Evolutionary conservation across 441 rosid species (phyloP), one percentile per base, ranked within the genome.

Genomic region (Gossypium lobatum): DNA sequence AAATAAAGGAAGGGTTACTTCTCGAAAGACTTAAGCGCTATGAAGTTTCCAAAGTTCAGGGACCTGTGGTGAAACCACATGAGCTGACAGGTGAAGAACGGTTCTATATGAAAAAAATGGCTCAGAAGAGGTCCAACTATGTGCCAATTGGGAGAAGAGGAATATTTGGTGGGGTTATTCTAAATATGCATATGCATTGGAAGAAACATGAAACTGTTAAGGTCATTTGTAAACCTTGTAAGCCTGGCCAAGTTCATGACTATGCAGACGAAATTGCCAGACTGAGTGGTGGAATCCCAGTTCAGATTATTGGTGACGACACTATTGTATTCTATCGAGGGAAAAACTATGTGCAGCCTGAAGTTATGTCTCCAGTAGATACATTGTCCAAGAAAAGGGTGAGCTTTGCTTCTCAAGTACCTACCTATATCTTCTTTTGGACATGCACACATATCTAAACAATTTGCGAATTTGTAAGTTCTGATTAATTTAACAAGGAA

Each of bases 161-260:
- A 76, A 82, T 92, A 23, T 89, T 91, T 71, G 97, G 96, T 58
- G 98, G 98, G 72, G 90, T 92, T 74, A 85, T 95, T 75, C 89
- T 92, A 11, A 95, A 95, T 39, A 91, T 95, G 97, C 97, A 95
- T 79, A 76, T 92, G 84, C 97, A 93, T 72, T 95, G 94, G 97
- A 92, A 92, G 79, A 92, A 89, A 7, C 92, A 95, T 50, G 97
- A 92, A 73, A 95, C 99, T 6, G 95, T 95, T 66, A 88, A 95
- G 84, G 97, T 93, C 75, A 88, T 96, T 4, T 92, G 92, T 85
- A 96, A 91, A 48, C 84, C 88, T 60, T 83, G 88, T 81, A 93
- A 89, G 79, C 91, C 97, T 17, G 95, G 97, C 13, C 97, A 88
- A 77, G 82, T 92, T 17, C 87, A 92, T 3, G 85, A 85, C 39